phyloP scores from a whole-genome alignment of 2,329 filamentous ascomycete species.

The Scedosporium apiospermum region DNA sequence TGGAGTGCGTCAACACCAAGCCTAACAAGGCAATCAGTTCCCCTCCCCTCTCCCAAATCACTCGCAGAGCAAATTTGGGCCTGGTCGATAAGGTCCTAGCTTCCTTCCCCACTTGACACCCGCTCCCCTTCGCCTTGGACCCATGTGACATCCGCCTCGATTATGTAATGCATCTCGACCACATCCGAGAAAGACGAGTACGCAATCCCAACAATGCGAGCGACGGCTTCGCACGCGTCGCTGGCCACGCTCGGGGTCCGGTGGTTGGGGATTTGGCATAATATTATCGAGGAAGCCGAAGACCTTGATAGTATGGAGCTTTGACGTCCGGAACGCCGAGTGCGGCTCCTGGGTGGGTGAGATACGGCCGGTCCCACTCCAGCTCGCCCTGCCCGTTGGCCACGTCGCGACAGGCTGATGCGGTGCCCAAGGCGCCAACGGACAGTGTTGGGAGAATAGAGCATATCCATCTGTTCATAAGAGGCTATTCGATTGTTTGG shows the following conservation, averaged over 20 bases:
- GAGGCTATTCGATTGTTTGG: not conserved
- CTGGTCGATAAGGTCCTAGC: no score
- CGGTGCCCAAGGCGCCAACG: not conserved
- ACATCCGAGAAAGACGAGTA: not conserved
- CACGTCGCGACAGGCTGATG: not conserved
- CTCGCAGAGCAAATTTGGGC: no score
- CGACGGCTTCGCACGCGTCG: not conserved
- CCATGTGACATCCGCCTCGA: not conserved
- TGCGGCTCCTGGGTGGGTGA: not conserved
- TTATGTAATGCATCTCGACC: not conserved
- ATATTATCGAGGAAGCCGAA: not conserved
- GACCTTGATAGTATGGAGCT: not conserved
- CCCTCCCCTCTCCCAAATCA: no score
- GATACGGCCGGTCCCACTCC: not conserved
- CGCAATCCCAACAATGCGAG: not conserved
- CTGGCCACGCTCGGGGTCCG: not conserved
- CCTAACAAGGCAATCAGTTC: not conserved
- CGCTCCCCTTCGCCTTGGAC: not conserved
- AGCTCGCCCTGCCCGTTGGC: not conserved
- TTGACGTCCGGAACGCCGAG: not conserved
- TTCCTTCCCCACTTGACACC: no score
- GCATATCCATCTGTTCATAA: not conserved
- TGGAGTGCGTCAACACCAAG: not conserved
- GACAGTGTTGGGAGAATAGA: not conserved
- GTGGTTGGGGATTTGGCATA: not conserved